Evolutionary conservation across 2,329 filamentous ascomycete species (phyloP).

Genomic region (Parascedosporium putredinis): DNA sequence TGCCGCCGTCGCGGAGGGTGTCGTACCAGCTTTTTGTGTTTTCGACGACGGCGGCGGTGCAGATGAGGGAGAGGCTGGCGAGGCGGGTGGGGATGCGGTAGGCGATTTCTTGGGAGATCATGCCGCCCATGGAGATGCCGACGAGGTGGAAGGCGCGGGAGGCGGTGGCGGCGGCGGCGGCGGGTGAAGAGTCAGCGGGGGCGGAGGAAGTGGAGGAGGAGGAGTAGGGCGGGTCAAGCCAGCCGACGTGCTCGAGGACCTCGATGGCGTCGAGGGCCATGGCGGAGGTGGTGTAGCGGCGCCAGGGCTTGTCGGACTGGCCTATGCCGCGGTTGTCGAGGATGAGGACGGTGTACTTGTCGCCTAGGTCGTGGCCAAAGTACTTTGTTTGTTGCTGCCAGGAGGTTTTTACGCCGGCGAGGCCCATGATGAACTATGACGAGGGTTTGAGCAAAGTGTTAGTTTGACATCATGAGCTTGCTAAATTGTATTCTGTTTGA

Average conservation of each 20-base stretch:
- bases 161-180: too few species aligned
- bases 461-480: too few species aligned
- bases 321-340: conserved; percentile 83
- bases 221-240: conserved; percentile 34
- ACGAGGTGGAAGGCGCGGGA: conserved; percentile 61
- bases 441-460: too few species aligned
- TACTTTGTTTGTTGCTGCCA: conserved; percentile 79
- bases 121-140: conserved; percentile 78
- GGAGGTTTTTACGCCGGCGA: conserved; percentile 55
- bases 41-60: conserved; percentile 50
- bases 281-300: conserved; percentile 69
- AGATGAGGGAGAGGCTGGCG: conserved; percentile 46
- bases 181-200: too few species aligned
- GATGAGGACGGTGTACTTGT: conserved; percentile 62
- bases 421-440: conserved; percentile 73
- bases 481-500: too few species aligned
- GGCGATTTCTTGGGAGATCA: conserved; percentile 80
- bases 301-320: conserved; percentile 63
- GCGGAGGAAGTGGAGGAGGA: too few species aligned
- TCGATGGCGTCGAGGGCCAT: conserved; percentile 76
- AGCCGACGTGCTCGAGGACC: conserved; percentile 57
- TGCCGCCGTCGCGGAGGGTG: conserved; percentile 35
- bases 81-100: conserved; percentile 41
- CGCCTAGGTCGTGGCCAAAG: conserved; percentile 64
- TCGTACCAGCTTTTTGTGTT: conserved; percentile 38